A percentile compares a stretch with the other conserved stretches of the same genome.
Evolutionary conservation across 2,329 filamentous ascomycete genomes (phyloP).

Genomic region (Calonectria leucothoes): DNA sequence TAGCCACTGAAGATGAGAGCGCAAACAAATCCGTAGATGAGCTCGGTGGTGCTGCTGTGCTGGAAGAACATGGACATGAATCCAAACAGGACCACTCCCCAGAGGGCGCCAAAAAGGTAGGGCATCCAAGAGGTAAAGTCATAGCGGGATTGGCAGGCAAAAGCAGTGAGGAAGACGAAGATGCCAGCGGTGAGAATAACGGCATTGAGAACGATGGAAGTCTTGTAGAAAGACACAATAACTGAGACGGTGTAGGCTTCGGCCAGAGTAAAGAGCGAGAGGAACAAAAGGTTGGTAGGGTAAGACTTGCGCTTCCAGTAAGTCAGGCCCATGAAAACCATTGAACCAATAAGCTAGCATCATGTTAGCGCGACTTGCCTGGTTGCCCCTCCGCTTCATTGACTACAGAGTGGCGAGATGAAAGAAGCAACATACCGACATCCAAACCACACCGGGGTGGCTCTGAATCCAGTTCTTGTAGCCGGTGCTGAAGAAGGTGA

Average conservation of each 20-base stretch:
- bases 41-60: slow-evolving; percentile 81
- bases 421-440: slow-evolving; percentile 67
- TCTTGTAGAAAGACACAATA: slow-evolving; percentile 90
- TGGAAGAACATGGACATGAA: slow-evolving; percentile 95
- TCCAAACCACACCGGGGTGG: slow-evolving; percentile 86
- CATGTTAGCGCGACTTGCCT: slow-evolving; percentile 30
- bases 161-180: slow-evolving; percentile 83
- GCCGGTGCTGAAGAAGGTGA: slow-evolving; percentile 84
- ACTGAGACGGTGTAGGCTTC: slow-evolving; percentile 96
- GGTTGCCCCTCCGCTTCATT: background rate
- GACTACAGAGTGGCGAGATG: background rate
- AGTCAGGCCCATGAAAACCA: slow-evolving; percentile 86
- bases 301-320: slow-evolving; percentile 98
- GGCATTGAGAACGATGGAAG: slow-evolving; percentile 87
- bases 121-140: slow-evolving; percentile 98
- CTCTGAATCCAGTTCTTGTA: slow-evolving; percentile 91
- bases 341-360: slow-evolving; percentile 77
- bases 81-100: slow-evolving; percentile 91
- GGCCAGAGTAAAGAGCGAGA: slow-evolving; percentile 87
- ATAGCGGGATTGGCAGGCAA: slow-evolving; percentile 97
- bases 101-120: slow-evolving; percentile 90
- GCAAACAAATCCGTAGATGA: slow-evolving; percentile 83
- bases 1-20: slow-evolving; percentile 95
- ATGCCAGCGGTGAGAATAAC: slow-evolving; percentile 88
- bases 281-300: slow-evolving; percentile 93